Base-by-base conservation (phyloP, 805 yeast species). In the Brettanomyces nanus region DNA sequence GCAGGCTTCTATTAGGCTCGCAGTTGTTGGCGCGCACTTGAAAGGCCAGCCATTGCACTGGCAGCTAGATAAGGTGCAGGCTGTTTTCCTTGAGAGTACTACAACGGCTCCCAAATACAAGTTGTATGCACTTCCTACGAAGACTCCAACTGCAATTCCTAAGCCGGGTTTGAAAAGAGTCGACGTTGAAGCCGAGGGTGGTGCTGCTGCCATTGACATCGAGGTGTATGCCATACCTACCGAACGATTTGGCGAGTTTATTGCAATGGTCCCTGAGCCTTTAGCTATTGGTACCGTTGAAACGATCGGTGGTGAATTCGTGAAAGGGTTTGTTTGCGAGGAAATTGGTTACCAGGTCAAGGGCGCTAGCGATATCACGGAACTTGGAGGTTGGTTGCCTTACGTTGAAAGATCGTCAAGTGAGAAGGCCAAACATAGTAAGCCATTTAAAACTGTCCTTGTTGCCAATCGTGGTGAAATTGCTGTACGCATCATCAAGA, bases 401-500 rank as follows among this genome's bases (percentile, higher is more conserved):
- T 85, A 84, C 63, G 64, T 73, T 34, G 53, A 46, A 35, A 48
- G 45, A 32, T 36, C 35, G 39, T 15, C 18, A 17, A 14, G 31
- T 14, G 46, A 38, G 18, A 51, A 51, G 17, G 9, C 31, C 1
- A 52, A 53, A 28, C 43, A 48, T 14, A 63, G 62, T 41, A 75
- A 73, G 51, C 92, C 94, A 1, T 86, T 87, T 62, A 68, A 77
- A 17, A 73, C 81, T 9, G 95, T 90, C n/a, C 70, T 90, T 39
- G 92, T 90, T 38, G 97, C 97, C 29, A 90, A 90, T 67, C 76
- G 98, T 64, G 97, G 97, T 58, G 98, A 90, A 63, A 90, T 90
- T 52, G 97, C 98, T 2, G 97, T 89, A 22, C 71, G 98, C 53
- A 86, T 92, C 49, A 86, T 90, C 54, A 81, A 75, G 56, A 89